Evolutionary conservation across 2,329 filamentous ascomycete genomes (phyloP), one percentile per base, ranked within the genome.

Genomic region (Paecilomyces niveus): DNA sequence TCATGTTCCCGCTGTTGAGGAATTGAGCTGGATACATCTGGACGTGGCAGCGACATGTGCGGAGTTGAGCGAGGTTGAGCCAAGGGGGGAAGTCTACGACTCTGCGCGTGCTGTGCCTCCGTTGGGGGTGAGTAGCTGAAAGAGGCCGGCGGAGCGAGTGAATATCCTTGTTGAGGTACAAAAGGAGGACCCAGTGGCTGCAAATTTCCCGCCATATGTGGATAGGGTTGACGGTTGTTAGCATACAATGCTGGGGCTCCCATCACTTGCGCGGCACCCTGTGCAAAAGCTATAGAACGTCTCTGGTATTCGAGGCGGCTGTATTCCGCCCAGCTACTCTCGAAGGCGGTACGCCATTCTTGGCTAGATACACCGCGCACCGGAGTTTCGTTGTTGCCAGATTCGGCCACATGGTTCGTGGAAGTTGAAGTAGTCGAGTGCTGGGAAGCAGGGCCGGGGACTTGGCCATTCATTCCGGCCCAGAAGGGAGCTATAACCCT

Each of bases 1-100:
- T 57, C 45, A 22, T 59, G 60, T 29, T 59, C 53, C 32, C 62
- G 61, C 22, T 63, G 59, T 7, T 64, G 61, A 39, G 32, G 50
- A 15, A 51, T 53, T 11, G 24, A 51, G 1, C 55, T 31, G 2
- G 64, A 54, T 10, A 57, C 31, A 9, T 57, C 59, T 21, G 61
- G 58, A 18, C 39, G 39, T 45, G 59, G 57, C 24, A 58, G 55
- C 21, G 45, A 49, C 15, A 54, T 22, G 52, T 58, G 58, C 13
- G 49, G 61, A 54, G 31, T 58, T 21, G 57, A 26, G 39, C 53
- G 59, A 50, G 50, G 24, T 26, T 39, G 18, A 3, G 54, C n/a
- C 5, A 45, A 22, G 10, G 26, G 29, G 29, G 55, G 18, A 15
- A 22, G 55, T n/a, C 49, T 32, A 51, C 51, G 57, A 49, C 21